These are phyloP conservation scores for Ceratocystis cacaofunesta DNA, from an alignment of 2,329 filamentous ascomycete genomes.

Conservation along the genomic window DNA sequence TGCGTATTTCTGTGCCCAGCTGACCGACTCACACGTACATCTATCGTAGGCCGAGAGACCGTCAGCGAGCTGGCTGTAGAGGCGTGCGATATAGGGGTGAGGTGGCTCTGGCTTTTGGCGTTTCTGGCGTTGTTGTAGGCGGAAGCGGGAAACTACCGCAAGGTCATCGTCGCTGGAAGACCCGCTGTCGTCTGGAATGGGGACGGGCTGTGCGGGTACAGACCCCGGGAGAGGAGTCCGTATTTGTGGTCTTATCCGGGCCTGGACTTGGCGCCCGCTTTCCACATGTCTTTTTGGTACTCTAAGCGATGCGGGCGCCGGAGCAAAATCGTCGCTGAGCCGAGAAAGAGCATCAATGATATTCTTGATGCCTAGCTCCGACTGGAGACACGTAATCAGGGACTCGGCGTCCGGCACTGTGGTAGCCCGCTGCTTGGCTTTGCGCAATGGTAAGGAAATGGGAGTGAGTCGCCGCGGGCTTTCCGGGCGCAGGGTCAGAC, in stretches of 20 bases:
- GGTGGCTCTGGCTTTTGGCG: conserved; percentile 5
- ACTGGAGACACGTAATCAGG: conserved; percentile 25
- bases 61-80: conserved; percentile 45
- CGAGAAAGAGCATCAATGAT: conserved; percentile 23
- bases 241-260: conserved; percentile 33
- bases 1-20: conserved; percentile 78
- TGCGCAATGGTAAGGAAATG: conserved; percentile 21
- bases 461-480: not conserved
- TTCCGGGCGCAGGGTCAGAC: not conserved
- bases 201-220: not conserved
- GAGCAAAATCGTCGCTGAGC: conserved; percentile 28
- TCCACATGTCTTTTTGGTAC: conserved; percentile 43
- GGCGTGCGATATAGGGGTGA: conserved; percentile 44
- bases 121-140: not conserved
- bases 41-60: conserved; percentile 66
- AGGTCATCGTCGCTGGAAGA: conserved; percentile 27
- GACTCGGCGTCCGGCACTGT: conserved; percentile 30
- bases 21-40: conserved; percentile 53
- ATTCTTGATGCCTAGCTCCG: conserved; percentile 21
- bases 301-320: conserved; percentile 35
- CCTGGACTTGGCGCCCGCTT: conserved; percentile 39
- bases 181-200: not conserved
- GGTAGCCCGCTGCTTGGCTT: conserved; percentile 36
- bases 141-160: conserved; percentile 3
- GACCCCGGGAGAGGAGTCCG: conserved; percentile 21